Conservation (phyloP, 192 early-diverging fungal genomes). For the Rhizophagus sp. region DNA sequence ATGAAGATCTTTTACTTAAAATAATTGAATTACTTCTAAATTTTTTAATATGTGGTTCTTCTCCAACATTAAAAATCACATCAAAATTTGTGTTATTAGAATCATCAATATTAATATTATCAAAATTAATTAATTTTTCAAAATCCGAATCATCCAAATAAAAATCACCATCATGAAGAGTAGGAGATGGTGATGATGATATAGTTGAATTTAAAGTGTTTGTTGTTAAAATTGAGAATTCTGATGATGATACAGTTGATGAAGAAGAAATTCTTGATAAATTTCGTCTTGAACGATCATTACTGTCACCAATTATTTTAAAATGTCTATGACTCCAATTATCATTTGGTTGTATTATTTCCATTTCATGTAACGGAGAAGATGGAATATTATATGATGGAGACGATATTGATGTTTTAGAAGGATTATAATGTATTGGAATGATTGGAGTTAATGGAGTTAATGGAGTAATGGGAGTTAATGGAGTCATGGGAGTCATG, state of each 20-base stretch:
- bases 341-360: background rate
- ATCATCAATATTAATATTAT: background rate
- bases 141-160: background rate
- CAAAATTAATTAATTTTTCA: constrained; percentile 18
- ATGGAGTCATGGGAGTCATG: background rate
- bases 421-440: background rate
- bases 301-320: background rate
- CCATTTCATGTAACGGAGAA: background rate
- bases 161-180: background rate
- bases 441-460: background rate
- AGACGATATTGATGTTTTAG: background rate
- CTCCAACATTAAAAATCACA: constrained; percentile 15
- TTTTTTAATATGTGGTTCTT: background rate
- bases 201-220: background rate
- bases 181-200: background rate
- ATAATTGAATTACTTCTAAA: background rate
- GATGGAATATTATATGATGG: background rate
- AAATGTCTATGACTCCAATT: background rate
- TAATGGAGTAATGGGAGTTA: background rate
- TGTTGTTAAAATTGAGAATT: background rate
- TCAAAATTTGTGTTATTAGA: constrained; percentile 8
- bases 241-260: background rate
- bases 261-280: background rate
- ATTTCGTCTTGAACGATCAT: background rate
- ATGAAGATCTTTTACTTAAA: constrained; percentile 10